These are phyloP conservation scores for Arxiozyma slooffiae DNA, from an alignment of 1,139 yeast species.

Conservation along the genomic window DNA sequence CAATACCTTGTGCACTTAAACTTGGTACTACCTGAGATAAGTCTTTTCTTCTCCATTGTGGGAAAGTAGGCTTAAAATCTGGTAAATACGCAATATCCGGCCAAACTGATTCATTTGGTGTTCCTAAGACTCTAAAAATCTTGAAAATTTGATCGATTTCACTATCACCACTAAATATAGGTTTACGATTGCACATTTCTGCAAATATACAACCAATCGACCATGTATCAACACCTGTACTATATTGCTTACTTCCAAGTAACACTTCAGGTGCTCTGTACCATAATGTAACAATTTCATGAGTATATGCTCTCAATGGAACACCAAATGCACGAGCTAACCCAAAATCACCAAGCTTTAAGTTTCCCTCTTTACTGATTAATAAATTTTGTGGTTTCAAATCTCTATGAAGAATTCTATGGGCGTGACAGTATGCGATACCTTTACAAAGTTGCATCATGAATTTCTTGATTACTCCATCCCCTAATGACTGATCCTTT, in stretches of 20 bases:
- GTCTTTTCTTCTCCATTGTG: conserved; percentile 80
- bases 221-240: conserved; percentile 99
- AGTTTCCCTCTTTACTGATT: conserved; percentile 89
- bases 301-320: conserved; percentile 91
- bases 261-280: conserved; percentile 94
- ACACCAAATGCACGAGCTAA: conserved; percentile 96
- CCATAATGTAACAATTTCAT: conserved; percentile 97
- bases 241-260: conserved; percentile 92
- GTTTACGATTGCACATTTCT: conserved; percentile 94
- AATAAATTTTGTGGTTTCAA: conserved; percentile 91
- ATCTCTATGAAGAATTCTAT: conserved; percentile 90
- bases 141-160: conserved; percentile 96
- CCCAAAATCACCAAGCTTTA: conserved; percentile 95
- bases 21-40: conserved; percentile 67
- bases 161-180: conserved; percentile 93
- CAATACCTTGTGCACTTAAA: conserved; percentile 73
- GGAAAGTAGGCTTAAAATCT: conserved; percentile 91
- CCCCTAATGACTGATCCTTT: conserved; percentile 80
- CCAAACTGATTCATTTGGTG: conserved; percentile 92
- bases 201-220: conserved; percentile 97
- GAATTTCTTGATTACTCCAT: conserved; percentile 83
- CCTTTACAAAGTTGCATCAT: conserved; percentile 91
- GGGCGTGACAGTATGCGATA: conserved; percentile 89
- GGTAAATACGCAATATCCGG: conserved; percentile 93
- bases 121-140: conserved; percentile 85